Base-by-base conservation (phyloP, 805 yeast genomes). In the Priceomyces medius region DNA sequence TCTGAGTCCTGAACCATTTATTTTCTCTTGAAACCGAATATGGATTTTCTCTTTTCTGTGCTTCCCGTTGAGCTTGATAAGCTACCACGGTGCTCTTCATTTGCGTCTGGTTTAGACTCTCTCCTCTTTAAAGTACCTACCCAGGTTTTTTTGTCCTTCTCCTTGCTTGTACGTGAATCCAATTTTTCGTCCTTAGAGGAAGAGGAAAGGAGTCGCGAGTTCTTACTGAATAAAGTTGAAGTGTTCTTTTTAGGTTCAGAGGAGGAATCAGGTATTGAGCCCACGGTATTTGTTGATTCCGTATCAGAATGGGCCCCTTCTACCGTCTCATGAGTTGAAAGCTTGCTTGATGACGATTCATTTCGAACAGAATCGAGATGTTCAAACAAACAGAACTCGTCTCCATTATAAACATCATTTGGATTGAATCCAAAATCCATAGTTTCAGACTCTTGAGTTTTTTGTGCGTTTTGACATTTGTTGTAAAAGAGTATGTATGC, bases 401-500 rank as follows among this genome's bases (percentile, higher is more conserved):
- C 53, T 2, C 73, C 74, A 31, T 64, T 48, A 49, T 62, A 68
- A 13, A 68, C 46, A 3, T 53, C 58, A 32, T 51, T 38, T 26
- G 62, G 28, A 40, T 63, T 54, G 42, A 63, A 65, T 7, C 74
- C 74, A 41, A 65, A 65, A 39, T 65, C 63, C 12, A 59, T 45
- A 8, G 48, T 53, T 14, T 63, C 59, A 7, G 47, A 53, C 20
- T 75, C 74, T 10, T 68, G 62, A n/a, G 73, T 68, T 47, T 80
- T 83, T 26, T 35, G 35, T 18, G 33, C 37, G 17, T 55, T 51
- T 18, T 55, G 54, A 28, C 56, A 46, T 34, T 57, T 59, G 50
- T 79, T 82, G 61, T 91, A 91, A 54, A 90, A 87, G 40, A 93
- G 66, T 20, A 93, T 82, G 61, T 93, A 93, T 0, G 98, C 98